phyloP scores from a whole-genome alignment of 116 monocot species.

The Iris pallida region DNA sequence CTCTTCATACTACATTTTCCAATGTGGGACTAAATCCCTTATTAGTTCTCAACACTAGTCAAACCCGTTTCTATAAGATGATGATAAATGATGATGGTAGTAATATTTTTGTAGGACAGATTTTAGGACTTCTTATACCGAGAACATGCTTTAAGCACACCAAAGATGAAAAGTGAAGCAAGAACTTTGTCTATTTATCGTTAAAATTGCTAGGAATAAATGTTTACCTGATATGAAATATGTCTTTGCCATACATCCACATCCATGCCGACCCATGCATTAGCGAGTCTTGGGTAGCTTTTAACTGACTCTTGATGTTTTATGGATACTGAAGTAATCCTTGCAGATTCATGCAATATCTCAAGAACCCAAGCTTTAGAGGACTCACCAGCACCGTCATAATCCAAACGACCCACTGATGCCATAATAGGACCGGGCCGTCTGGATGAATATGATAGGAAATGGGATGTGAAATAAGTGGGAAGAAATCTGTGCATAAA shows the following conservation, averaged over 20 bases:
- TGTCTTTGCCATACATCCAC: conserved; percentile 4
- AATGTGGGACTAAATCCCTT: too few species aligned
- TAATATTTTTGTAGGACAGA: too few species aligned
- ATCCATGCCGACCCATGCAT: conserved; percentile 17
- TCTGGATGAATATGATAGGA: conserved; percentile 6
- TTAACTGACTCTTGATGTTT: conserved; percentile 5
- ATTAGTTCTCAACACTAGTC: too few species aligned
- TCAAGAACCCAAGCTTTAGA: not conserved
- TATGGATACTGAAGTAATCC: not conserved
- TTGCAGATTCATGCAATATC: conserved; percentile 15
- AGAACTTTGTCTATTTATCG: too few species aligned
- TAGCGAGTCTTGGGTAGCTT: conserved; percentile 8
- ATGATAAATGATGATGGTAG: too few species aligned
- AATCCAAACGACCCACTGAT: conserved; percentile 4
- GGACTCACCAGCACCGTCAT: conserved; percentile 1
- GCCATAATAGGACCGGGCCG: not conserved
- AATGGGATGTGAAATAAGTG: not conserved
- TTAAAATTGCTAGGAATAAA: too few species aligned
- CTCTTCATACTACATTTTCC: too few species aligned
- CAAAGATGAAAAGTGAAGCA: too few species aligned
- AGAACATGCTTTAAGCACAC: too few species aligned
- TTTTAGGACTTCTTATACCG: too few species aligned
- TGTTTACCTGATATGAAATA: conserved; percentile 11
- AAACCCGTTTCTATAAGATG: too few species aligned
- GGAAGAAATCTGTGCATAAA: not conserved